Evolutionary conservation across 768 basidiomycete species (phyloP), one percentile per base, ranked within the genome.

Genomic region (Leccinum incarnatum): DNA sequence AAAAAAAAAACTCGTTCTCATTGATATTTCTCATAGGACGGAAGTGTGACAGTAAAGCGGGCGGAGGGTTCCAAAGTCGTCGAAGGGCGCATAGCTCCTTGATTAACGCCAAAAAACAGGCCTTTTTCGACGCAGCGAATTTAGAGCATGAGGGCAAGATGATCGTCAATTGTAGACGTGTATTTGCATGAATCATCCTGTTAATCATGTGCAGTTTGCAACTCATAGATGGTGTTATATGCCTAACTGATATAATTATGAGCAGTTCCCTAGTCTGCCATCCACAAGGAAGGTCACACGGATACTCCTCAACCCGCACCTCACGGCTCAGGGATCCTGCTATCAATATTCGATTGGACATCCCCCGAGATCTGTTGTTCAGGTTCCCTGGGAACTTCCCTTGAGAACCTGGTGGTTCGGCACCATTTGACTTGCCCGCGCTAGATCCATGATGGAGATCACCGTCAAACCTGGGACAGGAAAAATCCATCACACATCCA

Each of bases 11-110:
- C 50, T 1, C n/a, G 10, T 32, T 17, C 2, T 3, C 1, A 10
- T 36, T 59, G 45, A 63, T 29, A 32, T 19, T 1, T 34, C 54
- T 52, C 21, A 25, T 62, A 88, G 85, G 86, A 90, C 65, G 89
- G 89, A 1, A 86, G 84, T 54, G 85, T 91, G 15, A 86, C 86
- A 0, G 78, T 88, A 29, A 83, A 81, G 67, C 80, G 74, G 72
- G 72, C 74, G 3, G 46, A 59, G 1, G 66, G 49, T 5, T 23
- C 52, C 9, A n/a, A 54, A n/a, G 72, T 70, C 19, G 23, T 66
- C 12, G 71, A 74, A 54, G 63, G 62, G 25, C 30, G 17, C 12
- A 56, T 71, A 51, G 37, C 34, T 29, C n/a, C 54, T 47, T 68
- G 55, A 60, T 17, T 2, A 11, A 12, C 11, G 8, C 19, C 5